Evolutionary conservation across 306 rosid genomes (phyloP).

Genomic region (Gynostemma pentaphyllum): DNA sequence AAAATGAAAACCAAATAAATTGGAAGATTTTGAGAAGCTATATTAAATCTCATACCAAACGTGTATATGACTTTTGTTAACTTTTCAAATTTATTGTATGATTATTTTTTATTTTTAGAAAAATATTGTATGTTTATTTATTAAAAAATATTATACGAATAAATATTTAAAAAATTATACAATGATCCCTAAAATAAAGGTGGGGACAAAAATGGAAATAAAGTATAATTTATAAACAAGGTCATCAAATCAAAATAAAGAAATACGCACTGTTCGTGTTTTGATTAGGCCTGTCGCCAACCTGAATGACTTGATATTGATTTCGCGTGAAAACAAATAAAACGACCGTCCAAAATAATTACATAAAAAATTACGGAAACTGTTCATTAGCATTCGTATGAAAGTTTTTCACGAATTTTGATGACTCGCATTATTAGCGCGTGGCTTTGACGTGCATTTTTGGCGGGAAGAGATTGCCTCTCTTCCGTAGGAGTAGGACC

Average conservation of each 20-base stretch:
- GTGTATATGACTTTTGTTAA: too few relatives aligned
- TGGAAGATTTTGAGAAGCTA: too few relatives aligned
- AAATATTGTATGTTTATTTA: too few relatives aligned
- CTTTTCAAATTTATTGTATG: too few relatives aligned
- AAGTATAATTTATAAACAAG: neutral
- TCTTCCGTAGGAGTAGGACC: too few relatives aligned
- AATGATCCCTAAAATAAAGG: too few relatives aligned
- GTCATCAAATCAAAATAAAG: neutral
- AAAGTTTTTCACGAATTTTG: neutral
- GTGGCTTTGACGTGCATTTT: neutral
- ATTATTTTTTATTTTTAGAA: too few relatives aligned
- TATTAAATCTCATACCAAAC: too few relatives aligned
- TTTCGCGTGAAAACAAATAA: neutral
- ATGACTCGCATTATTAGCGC: neutral
- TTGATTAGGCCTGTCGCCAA: neutral
- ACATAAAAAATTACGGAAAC: neutral
- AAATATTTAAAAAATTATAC: too few relatives aligned
- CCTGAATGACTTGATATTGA: neutral
- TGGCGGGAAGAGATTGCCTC: neutral
- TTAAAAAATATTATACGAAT: too few relatives aligned
- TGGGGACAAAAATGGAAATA: neutral
- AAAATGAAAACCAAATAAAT: too few relatives aligned
- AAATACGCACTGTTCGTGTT: neutral
- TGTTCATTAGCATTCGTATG: neutral
- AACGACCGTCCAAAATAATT: neutral